These are phyloP conservation scores for Silene vulgaris DNA, from an alignment of 179 eudicot genomes.

Conservation along the genomic window DNA sequence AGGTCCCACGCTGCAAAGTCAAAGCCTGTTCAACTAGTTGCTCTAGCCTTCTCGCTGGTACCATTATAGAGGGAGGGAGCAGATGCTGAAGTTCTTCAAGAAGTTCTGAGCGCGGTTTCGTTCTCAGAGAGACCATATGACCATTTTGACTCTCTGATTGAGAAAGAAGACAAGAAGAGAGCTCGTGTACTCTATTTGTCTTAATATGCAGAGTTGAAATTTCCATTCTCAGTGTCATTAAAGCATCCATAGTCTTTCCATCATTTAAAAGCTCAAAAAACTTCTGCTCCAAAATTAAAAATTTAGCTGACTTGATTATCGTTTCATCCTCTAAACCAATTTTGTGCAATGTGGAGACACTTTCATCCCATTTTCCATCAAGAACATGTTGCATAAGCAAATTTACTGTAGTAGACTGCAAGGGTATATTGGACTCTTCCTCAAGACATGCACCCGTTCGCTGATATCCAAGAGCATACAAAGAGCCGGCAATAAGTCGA, in stretches of 20 bases:
- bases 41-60: slow-evolving; percentile 61
- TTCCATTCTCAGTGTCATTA: slow-evolving; percentile 54
- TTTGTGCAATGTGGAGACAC: slow-evolving; percentile 41
- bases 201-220: slow-evolving; percentile 53
- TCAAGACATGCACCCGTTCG: slow-evolving; percentile 47
- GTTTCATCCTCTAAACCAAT: slow-evolving; percentile 47
- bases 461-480: slow-evolving; percentile 62
- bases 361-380: slow-evolving; percentile 61
- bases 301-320: slow-evolving; percentile 44
- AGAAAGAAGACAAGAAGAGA: slow-evolving; percentile 42
- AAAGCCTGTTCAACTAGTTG: slow-evolving; percentile 67
- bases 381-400: slow-evolving; percentile 51
- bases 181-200: slow-evolving; percentile 52
- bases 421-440: slow-evolving; percentile 59
- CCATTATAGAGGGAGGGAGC: slow-evolving; percentile 53
- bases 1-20: slow-evolving; percentile 49
- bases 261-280: slow-evolving; percentile 48
- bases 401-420: slow-evolving; percentile 40
- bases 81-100: slow-evolving; percentile 51
- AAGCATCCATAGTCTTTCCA: slow-evolving; percentile 48
- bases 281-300: slow-evolving; percentile 64
- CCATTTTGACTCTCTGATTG: slow-evolving; percentile 31
- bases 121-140: slow-evolving; percentile 20
- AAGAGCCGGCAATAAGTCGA: slow-evolving; percentile 48
- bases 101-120: slow-evolving; percentile 38